Conservation (phyloP, 2,329 filamentous ascomycete species). For the Metarhizium sp. region DNA sequence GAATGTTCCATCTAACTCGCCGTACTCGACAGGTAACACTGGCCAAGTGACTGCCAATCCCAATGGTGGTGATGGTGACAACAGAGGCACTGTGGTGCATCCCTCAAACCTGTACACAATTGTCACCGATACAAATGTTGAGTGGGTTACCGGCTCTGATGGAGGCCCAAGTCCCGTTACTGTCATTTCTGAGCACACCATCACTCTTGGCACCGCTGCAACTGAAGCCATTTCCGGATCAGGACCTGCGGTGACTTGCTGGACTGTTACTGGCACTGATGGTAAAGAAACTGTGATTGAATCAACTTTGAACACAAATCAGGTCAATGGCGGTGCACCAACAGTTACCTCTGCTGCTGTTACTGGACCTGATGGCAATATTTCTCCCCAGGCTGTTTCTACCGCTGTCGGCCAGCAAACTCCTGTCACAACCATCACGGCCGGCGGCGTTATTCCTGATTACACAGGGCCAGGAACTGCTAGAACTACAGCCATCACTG, state of each 20-base stretch:
- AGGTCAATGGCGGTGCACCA: background rate
- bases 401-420: background rate
- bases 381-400: constrained; percentile 1
- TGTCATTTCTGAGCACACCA: constrained; percentile 13
- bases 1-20: background rate
- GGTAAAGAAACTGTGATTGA: constrained; percentile 22
- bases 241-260: constrained; percentile 10
- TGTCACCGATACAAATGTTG: constrained; percentile 15
- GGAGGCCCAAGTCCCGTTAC: constrained; percentile 12
- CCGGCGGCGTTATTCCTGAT: background rate
- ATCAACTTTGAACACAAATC: constrained; percentile 13
- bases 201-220: constrained; percentile 9
- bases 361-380: background rate
- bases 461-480: constrained; percentile 5
- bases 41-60: constrained; percentile 4
- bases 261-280: constrained; percentile 11
- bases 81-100: background rate
- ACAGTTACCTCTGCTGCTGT: background rate
- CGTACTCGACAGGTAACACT: background rate
- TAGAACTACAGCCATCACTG: constrained; percentile 4
- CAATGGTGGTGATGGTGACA: background rate
- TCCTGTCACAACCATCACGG: constrained; percentile 8
- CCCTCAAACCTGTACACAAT: constrained; percentile 9
- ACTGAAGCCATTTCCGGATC: background rate
- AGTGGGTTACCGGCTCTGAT: constrained; percentile 10